Evolutionary conservation across 306 rosid genomes (phyloP), one percentile per base, ranked within the genome.

Genomic region (Castanospermum australe): DNA sequence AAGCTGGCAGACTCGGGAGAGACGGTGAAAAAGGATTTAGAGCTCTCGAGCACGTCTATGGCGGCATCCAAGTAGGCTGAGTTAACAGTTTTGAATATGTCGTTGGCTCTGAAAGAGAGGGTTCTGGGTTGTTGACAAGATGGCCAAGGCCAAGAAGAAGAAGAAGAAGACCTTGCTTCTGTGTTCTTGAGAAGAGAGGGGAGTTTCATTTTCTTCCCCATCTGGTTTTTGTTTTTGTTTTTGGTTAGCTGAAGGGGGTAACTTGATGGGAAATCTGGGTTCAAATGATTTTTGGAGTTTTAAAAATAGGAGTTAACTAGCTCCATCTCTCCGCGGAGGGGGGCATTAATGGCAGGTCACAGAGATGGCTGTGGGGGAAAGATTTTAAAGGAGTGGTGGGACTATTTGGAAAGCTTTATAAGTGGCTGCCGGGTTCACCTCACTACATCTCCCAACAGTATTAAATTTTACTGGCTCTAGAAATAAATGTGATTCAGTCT

Each of bases 111-210:
- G 66, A 95, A 95, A 10, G 99, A 95, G 64, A 86, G 91, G 38
- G 97, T 92, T 87, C 86, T 87, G 3, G 97, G 84, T 86, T 91
- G 99, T 73, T 92, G 70, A 67, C 97, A 92, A 38, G 93, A 87
- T 1, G 91, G 93, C 97, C 97, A 94, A 15, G 88, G 85, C 97
- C 97, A 90, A 24, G 90, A 85, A 32, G 89, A 84, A 3, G 78
- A 67, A 1, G 87, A 55, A 45, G 87, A 67, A 11, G 84, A 59
- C 33, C 79, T 41, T 11, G 79, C 22, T 39, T 83, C 81, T 51
- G 79, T 17, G 81, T 38, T 81, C 51, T 77, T 92, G 73, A 83
- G 84, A 39, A 88, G 86, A 78, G 87, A 87, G 47, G 92, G 91
- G 0, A 91, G 89, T 85, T 87, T 93, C 97, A 89, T 90, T 71